phyloP scores from a whole-genome alignment of 257 asterid species.

The Fraxinus cuspidata region DNA sequence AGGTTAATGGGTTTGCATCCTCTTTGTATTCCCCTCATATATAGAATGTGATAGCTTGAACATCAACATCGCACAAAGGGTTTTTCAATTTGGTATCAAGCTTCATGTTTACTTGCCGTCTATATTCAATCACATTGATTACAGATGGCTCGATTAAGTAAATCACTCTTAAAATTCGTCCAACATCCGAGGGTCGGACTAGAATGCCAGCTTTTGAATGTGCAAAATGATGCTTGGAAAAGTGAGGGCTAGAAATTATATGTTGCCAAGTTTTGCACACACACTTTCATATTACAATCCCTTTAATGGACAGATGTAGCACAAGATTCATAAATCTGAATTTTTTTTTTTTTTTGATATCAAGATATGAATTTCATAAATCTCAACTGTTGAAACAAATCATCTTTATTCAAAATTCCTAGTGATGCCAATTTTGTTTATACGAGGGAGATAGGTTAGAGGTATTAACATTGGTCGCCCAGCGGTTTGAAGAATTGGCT shows the following conservation, averaged over 20 bases:
- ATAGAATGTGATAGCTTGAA: neutral
- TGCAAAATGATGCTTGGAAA: constrained; percentile 9
- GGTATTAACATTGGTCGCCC: no score
- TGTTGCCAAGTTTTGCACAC: neutral
- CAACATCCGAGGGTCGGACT: neutral
- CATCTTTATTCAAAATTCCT: no score
- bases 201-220: neutral
- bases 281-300: neutral
- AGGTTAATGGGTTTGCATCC: neutral
- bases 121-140: neutral
- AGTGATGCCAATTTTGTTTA: no score
- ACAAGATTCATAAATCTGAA: neutral
- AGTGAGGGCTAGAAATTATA: neutral
- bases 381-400: no score
- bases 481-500: no score
- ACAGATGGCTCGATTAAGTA: neutral
- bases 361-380: no score
- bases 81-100: constrained; percentile 6
- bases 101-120: neutral
- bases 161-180: neutral
- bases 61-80: neutral
- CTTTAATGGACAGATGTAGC: neutral
- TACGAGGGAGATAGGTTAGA: no score
- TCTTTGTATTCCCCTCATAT: neutral
- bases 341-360: no score